phyloP scores from a whole-genome alignment of 805 yeast species.

The Suhomyces tanzawaensis region DNA sequence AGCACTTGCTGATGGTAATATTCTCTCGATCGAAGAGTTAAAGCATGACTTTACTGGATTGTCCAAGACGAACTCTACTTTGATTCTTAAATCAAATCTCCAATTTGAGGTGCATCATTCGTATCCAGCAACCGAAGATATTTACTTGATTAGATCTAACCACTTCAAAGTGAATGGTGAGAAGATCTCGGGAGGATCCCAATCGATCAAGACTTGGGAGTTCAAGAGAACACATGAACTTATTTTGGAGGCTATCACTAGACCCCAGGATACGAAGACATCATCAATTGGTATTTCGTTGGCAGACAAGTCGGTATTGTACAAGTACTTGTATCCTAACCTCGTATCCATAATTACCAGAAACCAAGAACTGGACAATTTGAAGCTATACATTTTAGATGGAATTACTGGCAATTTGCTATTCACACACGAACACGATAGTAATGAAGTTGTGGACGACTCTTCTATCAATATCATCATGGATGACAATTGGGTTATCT shows the following conservation, averaged over 20 bases:
- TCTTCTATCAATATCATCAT: constrained; percentile 50
- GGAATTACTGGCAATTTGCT: constrained; percentile 66
- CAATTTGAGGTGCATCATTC: neutral
- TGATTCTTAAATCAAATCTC: constrained; percentile 1
- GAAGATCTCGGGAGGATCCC: constrained; percentile 11
- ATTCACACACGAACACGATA: constrained; percentile 37
- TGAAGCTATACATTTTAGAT: constrained; percentile 60
- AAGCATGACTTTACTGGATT: neutral
- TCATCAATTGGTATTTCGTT: constrained; percentile 65
- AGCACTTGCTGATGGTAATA: constrained; percentile 17
- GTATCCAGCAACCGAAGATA: constrained; percentile 3
- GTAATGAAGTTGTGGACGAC: constrained; percentile 38
- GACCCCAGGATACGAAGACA: constrained; percentile 22
- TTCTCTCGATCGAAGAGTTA: constrained; percentile 2
- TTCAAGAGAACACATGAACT: constrained; percentile 18
- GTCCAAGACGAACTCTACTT: neutral
- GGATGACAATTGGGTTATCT: constrained; percentile 84
- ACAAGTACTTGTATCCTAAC: constrained; percentile 81
- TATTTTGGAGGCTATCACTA: constrained; percentile 17
- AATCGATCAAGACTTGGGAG: constrained; percentile 29
- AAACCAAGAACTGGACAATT: constrained; percentile 13
- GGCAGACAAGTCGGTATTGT: constrained; percentile 69
- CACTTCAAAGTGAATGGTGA: constrained; percentile 20
- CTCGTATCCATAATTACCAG: constrained; percentile 48
- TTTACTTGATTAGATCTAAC: constrained; percentile 14